phyloP scores from a whole-genome alignment of 2,329 filamentous ascomycete genomes.

The Arthrobotrys megalospora region DNA sequence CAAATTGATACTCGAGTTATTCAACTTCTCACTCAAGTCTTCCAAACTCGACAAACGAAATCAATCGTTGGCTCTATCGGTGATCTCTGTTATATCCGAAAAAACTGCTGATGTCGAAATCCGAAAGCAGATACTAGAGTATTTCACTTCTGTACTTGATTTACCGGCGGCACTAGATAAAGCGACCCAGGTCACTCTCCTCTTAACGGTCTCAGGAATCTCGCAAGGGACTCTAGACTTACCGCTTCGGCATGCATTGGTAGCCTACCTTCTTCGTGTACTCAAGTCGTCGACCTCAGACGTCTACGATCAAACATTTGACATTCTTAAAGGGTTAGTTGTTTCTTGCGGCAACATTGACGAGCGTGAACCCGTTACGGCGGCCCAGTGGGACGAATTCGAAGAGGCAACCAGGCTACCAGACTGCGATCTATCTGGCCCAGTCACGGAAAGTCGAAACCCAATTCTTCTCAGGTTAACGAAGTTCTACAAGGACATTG shows the following conservation, averaged over 20 bases:
- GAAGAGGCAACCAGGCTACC: background rate
- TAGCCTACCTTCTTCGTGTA: slow-evolving; percentile 5
- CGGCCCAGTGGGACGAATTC: slow-evolving; percentile 7
- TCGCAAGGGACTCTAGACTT: background rate
- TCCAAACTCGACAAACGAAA: background rate
- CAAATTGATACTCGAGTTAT: background rate
- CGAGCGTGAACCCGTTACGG: slow-evolving; percentile 25
- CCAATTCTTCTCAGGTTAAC: background rate
- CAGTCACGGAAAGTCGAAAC: background rate
- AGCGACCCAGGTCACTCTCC: background rate
- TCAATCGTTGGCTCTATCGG: background rate
- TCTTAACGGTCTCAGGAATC: background rate
- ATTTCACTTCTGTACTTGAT: background rate
- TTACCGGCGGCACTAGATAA: background rate
- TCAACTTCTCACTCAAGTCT: background rate
- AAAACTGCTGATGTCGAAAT: background rate
- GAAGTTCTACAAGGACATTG: background rate
- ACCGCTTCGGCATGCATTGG: background rate
- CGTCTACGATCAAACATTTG: background rate
- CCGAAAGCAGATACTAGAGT: background rate
- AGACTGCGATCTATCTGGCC: background rate
- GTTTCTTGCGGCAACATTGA: slow-evolving; percentile 17
- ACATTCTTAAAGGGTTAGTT: slow-evolving; percentile 2
- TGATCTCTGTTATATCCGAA: background rate
- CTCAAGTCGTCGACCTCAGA: background rate